A percentile compares a stretch with the other conserved stretches of the same genome.
Evolutionary conservation across 2,329 filamentous ascomycete species (phyloP).

Genomic region (Fusarium graminum): DNA sequence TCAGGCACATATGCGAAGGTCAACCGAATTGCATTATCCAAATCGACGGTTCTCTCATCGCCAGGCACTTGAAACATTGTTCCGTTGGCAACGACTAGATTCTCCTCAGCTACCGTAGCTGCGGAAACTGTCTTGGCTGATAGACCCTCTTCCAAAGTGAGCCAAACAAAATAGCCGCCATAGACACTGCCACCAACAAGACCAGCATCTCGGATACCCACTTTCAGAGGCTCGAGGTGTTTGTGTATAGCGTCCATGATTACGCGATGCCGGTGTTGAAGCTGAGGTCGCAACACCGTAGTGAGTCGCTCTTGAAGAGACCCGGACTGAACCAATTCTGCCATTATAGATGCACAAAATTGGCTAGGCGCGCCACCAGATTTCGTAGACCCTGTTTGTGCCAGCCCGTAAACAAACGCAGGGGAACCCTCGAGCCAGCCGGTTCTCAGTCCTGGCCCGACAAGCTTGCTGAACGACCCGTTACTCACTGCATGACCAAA

Average conservation of each 20-base stretch:
- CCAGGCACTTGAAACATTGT: constrained; percentile 76
- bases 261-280: constrained; percentile 60
- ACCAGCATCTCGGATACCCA: constrained; percentile 57
- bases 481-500: constrained; percentile 90
- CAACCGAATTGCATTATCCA: constrained; percentile 72
- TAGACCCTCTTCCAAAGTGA: constrained; percentile 68
- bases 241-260: constrained; percentile 71
- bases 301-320: constrained; percentile 61
- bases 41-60: constrained; percentile 66
- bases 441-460: constrained; percentile 82
- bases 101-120: constrained; percentile 71
- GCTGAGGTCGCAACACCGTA: constrained; percentile 58
- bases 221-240: constrained; percentile 73
- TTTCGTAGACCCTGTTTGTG: constrained; percentile 65
- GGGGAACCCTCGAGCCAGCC: constrained; percentile 87
- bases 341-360: constrained; percentile 65
- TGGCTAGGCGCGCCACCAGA: constrained; percentile 71
- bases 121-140: constrained; percentile 69
- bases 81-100: constrained; percentile 76
- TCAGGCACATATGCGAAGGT: constrained; percentile 82
- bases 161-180: constrained; percentile 90
- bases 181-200: constrained; percentile 64
- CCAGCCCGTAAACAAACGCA: constrained; percentile 64
- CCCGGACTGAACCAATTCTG: constrained; percentile 61
- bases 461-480: constrained; percentile 90